phyloP scores from a whole-genome alignment of 495 filamentous ascomycete species.

The Penicillium steckii region DNA sequence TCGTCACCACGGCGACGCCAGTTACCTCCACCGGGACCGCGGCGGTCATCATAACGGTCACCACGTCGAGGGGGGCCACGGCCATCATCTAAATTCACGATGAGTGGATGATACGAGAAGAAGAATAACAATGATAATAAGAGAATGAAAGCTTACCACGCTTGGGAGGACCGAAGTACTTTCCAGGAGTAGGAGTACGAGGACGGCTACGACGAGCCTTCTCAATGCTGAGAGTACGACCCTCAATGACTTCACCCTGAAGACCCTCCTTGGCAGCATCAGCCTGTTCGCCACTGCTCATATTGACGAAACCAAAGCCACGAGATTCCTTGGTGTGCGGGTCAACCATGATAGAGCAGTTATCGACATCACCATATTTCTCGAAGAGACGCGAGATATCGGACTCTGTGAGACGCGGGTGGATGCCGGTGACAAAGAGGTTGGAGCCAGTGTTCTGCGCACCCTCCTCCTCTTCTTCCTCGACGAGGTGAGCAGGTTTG shows the following conservation, averaged over 20 bases:
- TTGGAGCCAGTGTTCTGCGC: slow-evolving; percentile 92
- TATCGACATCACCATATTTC: slow-evolving; percentile 98
- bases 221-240: slow-evolving; percentile 96
- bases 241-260: slow-evolving; percentile 93
- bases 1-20: slow-evolving; percentile 46
- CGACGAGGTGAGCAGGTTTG: slow-evolving; percentile 28
- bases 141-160: slow-evolving; percentile 64
- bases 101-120: not conserved
- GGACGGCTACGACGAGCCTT: slow-evolving; percentile 94
- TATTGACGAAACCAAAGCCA: slow-evolving; percentile 99
- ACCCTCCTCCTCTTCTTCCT: slow-evolving; percentile 73
- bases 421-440: slow-evolving; percentile 98
- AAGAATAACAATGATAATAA: slow-evolving; percentile 18
- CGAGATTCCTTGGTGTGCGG: slow-evolving; percentile 97
- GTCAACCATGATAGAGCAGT: slow-evolving; percentile 99
- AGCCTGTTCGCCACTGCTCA: slow-evolving; percentile 88
- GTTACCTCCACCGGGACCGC: slow-evolving; percentile 49
- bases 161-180: slow-evolving; percentile 99
- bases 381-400: slow-evolving; percentile 95
- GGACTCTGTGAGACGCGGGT: slow-evolving; percentile 85
- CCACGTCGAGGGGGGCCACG: slow-evolving; percentile 43
- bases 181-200: slow-evolving; percentile 94
- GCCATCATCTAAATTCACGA: slow-evolving; percentile 45
- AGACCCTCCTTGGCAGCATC: slow-evolving; percentile 96
- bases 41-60: slow-evolving; percentile 56